These are phyloP conservation scores for Aspergillus awamori DNA, from an alignment of 2,329 filamentous ascomycete species.

Conservation along the genomic window DNA sequence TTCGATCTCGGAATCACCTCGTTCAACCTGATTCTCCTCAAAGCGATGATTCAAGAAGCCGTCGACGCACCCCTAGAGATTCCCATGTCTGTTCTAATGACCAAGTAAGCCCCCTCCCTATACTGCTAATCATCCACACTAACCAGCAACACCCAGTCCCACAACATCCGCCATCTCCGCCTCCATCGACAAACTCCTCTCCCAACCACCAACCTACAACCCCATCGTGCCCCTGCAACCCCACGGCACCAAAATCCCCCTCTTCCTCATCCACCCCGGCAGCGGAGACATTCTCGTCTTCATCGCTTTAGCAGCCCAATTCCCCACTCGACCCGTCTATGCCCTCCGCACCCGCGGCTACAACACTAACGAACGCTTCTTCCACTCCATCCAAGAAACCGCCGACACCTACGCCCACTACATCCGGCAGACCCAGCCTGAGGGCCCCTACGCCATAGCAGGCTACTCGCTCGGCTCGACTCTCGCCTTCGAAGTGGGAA, in stretches of 20 bases:
- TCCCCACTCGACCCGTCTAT: conserved; percentile 49
- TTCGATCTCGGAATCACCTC: conserved; percentile 1
- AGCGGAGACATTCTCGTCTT: conserved; percentile 42
- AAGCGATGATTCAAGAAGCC: conserved; percentile 4
- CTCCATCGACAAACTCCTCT: background rate
- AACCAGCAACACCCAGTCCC: background rate
- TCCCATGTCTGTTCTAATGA: background rate
- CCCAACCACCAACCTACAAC: conserved; percentile 8
- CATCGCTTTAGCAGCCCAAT: conserved; percentile 27
- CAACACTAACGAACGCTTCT: conserved; percentile 30
- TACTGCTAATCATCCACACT: background rate
- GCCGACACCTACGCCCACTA: conserved; percentile 43
- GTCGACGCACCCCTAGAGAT: background rate
- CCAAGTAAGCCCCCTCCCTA: background rate
- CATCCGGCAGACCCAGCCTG: conserved; percentile 46
- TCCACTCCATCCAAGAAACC: conserved; percentile 42
- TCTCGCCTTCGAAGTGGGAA: conserved; percentile 53
- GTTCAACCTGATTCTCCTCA: background rate
- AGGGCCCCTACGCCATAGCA: conserved; percentile 53
- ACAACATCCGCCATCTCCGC: background rate
- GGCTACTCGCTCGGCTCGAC: conserved; percentile 55
- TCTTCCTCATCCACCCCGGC: conserved; percentile 41
- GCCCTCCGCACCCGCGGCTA: conserved; percentile 48
- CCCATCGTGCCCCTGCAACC: conserved; percentile 31
- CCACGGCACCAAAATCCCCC: conserved; percentile 27